A percentile compares a stretch with the other conserved stretches of the same genome.
Evolutionary conservation across 805 yeast species (phyloP).

Genomic region (Candida nemodendra): DNA sequence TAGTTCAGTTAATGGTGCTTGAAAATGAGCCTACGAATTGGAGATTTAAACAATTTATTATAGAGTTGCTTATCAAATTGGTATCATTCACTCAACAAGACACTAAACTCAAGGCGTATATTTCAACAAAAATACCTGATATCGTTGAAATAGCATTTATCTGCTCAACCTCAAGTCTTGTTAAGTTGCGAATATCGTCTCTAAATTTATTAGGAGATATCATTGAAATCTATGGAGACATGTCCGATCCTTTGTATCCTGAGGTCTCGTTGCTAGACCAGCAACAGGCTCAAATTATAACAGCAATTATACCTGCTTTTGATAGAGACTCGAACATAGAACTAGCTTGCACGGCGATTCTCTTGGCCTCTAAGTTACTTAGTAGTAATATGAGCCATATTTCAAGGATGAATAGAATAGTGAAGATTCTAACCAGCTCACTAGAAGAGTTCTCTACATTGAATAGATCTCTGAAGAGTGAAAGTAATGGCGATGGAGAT

Average conservation of each 20-base stretch:
- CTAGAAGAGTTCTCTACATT: conserved; percentile 52
- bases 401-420: conserved; percentile 50
- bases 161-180: conserved; percentile 72
- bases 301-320: conserved; percentile 88
- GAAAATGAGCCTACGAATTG: conserved; percentile 57
- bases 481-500: conserved; percentile 19
- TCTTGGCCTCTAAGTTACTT: conserved; percentile 73
- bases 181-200: conserved; percentile 61
- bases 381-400: conserved; percentile 56
- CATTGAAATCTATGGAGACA: conserved; percentile 56
- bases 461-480: conserved; percentile 22
- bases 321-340: conserved; percentile 66
- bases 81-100: conserved; percentile 41
- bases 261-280: conserved; percentile 76
- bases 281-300: conserved; percentile 90
- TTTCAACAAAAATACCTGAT: conserved; percentile 53
- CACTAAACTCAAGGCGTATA: conserved; percentile 36
- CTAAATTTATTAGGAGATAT: conserved; percentile 63
- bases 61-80: conserved; percentile 45
- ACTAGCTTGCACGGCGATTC: conserved; percentile 73
- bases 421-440: conserved; percentile 62
- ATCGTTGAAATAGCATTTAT: conserved; percentile 75
- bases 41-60: conserved; percentile 51
- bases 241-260: conserved; percentile 71
- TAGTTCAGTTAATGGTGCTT: conserved; percentile 27